Evolutionary conservation across 345 rosid genomes (phyloP).

Genomic region (Syzygium aromaticum): DNA sequence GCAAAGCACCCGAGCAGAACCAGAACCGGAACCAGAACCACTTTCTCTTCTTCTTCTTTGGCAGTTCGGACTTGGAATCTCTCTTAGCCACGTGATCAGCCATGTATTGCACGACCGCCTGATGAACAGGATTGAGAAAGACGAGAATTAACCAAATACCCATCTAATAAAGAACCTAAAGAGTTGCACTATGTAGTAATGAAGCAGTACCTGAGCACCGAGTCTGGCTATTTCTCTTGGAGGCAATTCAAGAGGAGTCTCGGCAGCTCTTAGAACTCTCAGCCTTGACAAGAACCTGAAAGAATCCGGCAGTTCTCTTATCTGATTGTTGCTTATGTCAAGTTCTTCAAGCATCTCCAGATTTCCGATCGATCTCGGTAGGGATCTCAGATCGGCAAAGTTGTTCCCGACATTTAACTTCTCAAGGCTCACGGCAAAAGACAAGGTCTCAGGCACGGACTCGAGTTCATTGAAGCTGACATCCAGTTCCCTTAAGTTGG

Average conservation of each 20-base stretch:
- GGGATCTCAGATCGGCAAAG: constrained; percentile 53
- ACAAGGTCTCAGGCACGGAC: constrained; percentile 44
- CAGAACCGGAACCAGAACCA: constrained; percentile 20
- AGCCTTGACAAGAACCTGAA: constrained; percentile 39
- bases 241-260: constrained; percentile 59
- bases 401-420: constrained; percentile 52
- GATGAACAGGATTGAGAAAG: not conserved
- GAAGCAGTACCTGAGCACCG: constrained; percentile 50
- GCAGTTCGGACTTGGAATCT: constrained; percentile 8
- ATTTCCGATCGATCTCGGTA: constrained; percentile 56
- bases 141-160: not conserved
- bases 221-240: constrained; percentile 35
- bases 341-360: constrained; percentile 68
- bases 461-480: constrained; percentile 64
- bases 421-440: constrained; percentile 33
- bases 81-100: constrained; percentile 22
- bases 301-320: constrained; percentile 42
- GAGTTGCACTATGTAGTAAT: not conserved
- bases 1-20: constrained; percentile 12
- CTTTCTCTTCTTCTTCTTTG: constrained; percentile 20
- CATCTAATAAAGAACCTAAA: not conserved
- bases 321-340: constrained; percentile 61
- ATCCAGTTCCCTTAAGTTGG: constrained; percentile 51
- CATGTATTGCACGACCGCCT: constrained; percentile 57
- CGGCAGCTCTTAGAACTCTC: constrained; percentile 37